Percentiles rank a stretch among this genome's conserved stretches.
Conservation (phyloP, 345 rosid genomes). For the Pugionium cornutum region DNA sequence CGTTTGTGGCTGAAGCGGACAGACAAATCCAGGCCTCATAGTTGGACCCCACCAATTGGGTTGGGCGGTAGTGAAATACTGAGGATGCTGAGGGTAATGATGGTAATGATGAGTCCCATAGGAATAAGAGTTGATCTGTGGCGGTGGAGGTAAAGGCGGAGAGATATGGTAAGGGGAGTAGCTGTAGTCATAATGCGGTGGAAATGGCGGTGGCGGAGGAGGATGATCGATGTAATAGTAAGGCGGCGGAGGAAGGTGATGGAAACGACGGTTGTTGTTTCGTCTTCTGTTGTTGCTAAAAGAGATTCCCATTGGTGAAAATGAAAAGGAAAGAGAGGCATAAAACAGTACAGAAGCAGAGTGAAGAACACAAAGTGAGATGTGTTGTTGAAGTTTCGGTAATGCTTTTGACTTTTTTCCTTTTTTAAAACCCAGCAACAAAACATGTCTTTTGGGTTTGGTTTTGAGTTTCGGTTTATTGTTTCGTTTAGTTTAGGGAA, state of each 20-base stretch:
- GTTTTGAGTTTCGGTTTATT: neutral
- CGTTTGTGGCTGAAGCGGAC: constrained; percentile 24
- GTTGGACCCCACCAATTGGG: constrained; percentile 49
- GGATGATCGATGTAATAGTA: constrained; percentile 42
- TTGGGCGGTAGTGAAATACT: constrained; percentile 56
- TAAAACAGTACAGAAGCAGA: constrained; percentile 26
- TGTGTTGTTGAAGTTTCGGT: constrained; percentile 29
- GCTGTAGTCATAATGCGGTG: constrained; percentile 38
- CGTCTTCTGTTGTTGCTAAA: constrained; percentile 67
- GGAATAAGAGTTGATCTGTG: constrained; percentile 43
- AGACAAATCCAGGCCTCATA: constrained; percentile 45
- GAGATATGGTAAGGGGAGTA: constrained; percentile 38
- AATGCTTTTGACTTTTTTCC: constrained; percentile 21
- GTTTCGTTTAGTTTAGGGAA: neutral
- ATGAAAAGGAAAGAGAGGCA: neutral
- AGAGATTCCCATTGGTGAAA: constrained; percentile 64
- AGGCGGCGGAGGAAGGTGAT: constrained; percentile 39
- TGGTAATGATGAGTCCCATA: constrained; percentile 48
- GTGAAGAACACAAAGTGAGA: constrained; percentile 21
- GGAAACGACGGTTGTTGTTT: constrained; percentile 43
- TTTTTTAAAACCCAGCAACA: constrained; percentile 1
- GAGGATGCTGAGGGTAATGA: constrained; percentile 39
- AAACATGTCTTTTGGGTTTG: constrained; percentile 1
- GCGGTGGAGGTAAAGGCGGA: constrained; percentile 32
- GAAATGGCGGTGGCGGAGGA: constrained; percentile 42